Percentiles rank a stretch among this genome's conserved stretches.
These are phyloP conservation scores for Pelargonium fulgidum DNA, from an alignment of 441 rosid genomes.

Conservation along the genomic window DNA sequence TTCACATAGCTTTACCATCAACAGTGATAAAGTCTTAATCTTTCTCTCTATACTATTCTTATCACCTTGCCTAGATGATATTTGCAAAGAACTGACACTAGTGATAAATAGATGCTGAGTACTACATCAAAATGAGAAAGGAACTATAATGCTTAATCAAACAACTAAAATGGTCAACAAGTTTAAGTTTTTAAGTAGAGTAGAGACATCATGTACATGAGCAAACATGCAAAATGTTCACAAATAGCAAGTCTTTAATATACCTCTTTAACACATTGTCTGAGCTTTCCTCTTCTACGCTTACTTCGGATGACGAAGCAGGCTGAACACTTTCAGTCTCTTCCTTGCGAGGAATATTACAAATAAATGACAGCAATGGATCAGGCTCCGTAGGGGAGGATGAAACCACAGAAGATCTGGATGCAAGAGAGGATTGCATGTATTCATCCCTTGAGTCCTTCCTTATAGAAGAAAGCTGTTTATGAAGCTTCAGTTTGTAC, in stretches of 20 bases:
- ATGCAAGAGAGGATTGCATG: constrained; percentile 43
- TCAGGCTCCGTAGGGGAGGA: constrained; percentile 47
- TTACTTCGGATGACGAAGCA: constrained; percentile 25
- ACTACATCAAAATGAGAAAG: background rate
- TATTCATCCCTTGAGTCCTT: constrained; percentile 46
- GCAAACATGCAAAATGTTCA: constrained; percentile 4
- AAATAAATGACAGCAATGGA: constrained; percentile 59
- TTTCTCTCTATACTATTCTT: background rate
- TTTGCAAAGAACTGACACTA: background rate
- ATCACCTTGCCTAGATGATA: background rate
- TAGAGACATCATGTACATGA: background rate
- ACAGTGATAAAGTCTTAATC: background rate
- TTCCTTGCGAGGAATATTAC: constrained; percentile 30
- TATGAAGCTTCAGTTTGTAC: constrained; percentile 36
- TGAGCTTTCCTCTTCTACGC: constrained; percentile 30
- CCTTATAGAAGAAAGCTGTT: constrained; percentile 42
- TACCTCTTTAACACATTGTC: constrained; percentile 37
- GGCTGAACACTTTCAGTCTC: constrained; percentile 30
- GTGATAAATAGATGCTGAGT: background rate
- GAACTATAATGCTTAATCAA: background rate
- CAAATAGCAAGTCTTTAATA: constrained; percentile 16
- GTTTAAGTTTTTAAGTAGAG: background rate
- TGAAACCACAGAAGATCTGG: constrained; percentile 34
- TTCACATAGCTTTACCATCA: background rate
- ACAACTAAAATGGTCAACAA: background rate